Evolutionary conservation across 768 basidiomycete genomes (phyloP).

Genomic region (Infundibulicybe gibba): DNA sequence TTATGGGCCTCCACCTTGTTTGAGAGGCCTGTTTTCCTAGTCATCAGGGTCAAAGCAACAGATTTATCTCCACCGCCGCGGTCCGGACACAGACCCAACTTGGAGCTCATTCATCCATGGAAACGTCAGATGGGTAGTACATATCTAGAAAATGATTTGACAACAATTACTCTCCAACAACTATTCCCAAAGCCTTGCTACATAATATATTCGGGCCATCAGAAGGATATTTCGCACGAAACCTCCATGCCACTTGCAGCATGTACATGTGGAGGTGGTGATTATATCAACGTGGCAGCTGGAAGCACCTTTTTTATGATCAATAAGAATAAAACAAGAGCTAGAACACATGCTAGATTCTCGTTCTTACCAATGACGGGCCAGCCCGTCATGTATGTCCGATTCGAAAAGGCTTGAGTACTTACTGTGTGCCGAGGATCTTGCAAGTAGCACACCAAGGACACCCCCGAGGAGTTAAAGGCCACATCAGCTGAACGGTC

Average conservation of each 20-base stretch:
- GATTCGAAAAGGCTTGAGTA: too few relatives aligned
- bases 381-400: too few relatives aligned
- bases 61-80: slow-evolving; percentile 31
- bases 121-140: slow-evolving; percentile 17
- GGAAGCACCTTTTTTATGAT: slow-evolving; percentile 5
- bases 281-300: slow-evolving; percentile 14
- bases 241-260: slow-evolving; percentile 2
- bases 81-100: slow-evolving; percentile 21
- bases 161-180: slow-evolving; percentile 25
- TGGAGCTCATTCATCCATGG: slow-evolving; percentile 27
- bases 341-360: neutral
- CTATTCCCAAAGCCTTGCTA: slow-evolving; percentile 28
- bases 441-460: too few relatives aligned
- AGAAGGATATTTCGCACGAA: slow-evolving; percentile 23
- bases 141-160: slow-evolving; percentile 10
- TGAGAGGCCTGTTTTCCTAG: neutral
- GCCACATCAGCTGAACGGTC: too few relatives aligned
- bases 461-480: too few relatives aligned
- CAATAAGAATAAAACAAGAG: neutral
- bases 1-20: neutral
- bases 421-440: too few relatives aligned
- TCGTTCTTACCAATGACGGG: neutral
- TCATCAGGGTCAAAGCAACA: neutral
- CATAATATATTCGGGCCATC: slow-evolving; percentile 25
- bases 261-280: slow-evolving; percentile 27